Conservation (phyloP, 352 stramenopile genomes). For the Globisporangium barbulae region DNA sequence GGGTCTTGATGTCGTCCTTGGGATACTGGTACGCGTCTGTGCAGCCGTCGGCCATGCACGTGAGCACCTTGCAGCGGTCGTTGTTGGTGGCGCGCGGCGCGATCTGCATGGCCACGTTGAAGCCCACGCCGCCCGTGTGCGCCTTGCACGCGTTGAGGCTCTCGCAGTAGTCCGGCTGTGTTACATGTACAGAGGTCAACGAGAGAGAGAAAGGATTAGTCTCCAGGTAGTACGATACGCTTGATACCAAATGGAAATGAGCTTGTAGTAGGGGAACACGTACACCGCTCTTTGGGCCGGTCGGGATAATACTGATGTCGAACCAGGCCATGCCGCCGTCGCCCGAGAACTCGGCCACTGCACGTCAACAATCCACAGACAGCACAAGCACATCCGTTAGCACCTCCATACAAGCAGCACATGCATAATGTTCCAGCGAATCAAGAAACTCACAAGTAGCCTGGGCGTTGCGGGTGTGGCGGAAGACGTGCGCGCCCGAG, state of each 20-base stretch:
- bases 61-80: slow-evolving; percentile 43
- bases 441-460: slow-evolving; percentile 37
- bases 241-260: background rate
- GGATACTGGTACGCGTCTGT: slow-evolving; percentile 66
- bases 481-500: slow-evolving; percentile 39
- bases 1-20: slow-evolving; percentile 69
- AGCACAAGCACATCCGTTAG: background rate
- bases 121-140: slow-evolving; percentile 52
- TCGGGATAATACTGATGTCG: slow-evolving; percentile 81
- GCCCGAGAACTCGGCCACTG: slow-evolving; percentile 67
- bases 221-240: background rate
- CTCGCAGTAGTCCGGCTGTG: slow-evolving; percentile 39
- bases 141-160: slow-evolving; percentile 52
- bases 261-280: slow-evolving; percentile 8
- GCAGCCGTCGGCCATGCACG: slow-evolving; percentile 53
- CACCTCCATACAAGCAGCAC: slow-evolving; percentile 1
- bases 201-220: background rate
- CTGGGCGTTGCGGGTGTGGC: slow-evolving; percentile 40
- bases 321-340: slow-evolving; percentile 54
- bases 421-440: background rate
- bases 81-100: slow-evolving; percentile 31
- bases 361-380: background rate
- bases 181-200: background rate
- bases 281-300: slow-evolving; percentile 34
- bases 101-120: slow-evolving; percentile 75